Evolutionary conservation across 768 basidiomycete species (phyloP).

Genomic region (Amanita pallidorosea): DNA sequence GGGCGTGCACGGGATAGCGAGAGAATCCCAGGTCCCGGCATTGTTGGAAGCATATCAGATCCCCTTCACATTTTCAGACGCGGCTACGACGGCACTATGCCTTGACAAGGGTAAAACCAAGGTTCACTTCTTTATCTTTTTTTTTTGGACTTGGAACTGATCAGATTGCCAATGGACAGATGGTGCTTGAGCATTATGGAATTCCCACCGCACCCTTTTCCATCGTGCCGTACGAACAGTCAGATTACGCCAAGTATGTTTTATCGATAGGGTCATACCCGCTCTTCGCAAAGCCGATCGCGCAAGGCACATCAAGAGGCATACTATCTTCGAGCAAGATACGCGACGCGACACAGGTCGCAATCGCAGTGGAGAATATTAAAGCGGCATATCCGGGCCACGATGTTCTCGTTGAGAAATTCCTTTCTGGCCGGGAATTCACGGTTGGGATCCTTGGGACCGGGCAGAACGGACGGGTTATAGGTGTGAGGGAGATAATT

Average conservation of each 20-base stretch:
- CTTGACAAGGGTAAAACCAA: conserved; percentile 18
- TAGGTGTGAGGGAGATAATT: conserved; percentile 8
- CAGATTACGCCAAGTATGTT: not conserved
- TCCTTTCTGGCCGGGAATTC: conserved; percentile 15
- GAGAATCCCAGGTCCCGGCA: conserved; percentile 17
- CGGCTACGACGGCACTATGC: conserved; percentile 14
- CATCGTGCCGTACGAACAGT: conserved; percentile 7
- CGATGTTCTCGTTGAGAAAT: conserved; percentile 13
- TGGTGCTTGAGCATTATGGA: conserved; percentile 14
- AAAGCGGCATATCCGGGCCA: conserved; percentile 13
- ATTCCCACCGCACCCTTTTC: conserved; percentile 14
- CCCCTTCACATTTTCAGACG: conserved; percentile 16
- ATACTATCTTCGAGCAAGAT: conserved; percentile 13
- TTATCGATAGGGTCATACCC: conserved; percentile 11
- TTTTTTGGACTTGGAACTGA: not conserved
- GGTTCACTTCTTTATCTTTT: not conserved
- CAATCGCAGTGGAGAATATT: not conserved
- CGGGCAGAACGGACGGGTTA: conserved; percentile 10
- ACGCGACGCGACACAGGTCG: conserved; percentile 7
- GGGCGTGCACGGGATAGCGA: conserved; percentile 11
- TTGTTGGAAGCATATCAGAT: conserved; percentile 15
- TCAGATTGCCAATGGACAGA: conserved; percentile 5
- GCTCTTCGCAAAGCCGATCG: conserved; percentile 14
- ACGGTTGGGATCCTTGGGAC: conserved; percentile 16
- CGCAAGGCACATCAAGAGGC: conserved; percentile 13